Evolutionary conservation across 768 basidiomycete species (phyloP).

Genomic region (Asterophora parasitica): DNA sequence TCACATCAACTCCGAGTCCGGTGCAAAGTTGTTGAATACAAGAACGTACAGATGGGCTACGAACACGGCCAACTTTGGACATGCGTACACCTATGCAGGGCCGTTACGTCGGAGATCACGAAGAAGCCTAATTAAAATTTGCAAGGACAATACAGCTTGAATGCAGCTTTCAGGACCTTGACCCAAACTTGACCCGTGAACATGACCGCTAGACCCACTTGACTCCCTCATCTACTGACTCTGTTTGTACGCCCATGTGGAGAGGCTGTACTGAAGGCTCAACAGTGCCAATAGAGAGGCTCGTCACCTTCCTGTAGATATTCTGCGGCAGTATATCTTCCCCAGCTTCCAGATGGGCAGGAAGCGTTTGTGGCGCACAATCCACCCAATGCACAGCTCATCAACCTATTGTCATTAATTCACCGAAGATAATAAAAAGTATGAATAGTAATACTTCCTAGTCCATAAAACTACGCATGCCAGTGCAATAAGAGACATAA

Average conservation of each 20-base stretch:
- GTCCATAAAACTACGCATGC: constrained; percentile 5
- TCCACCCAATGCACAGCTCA: neutral
- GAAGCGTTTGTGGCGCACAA: no score
- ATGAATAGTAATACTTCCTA: constrained; percentile 2
- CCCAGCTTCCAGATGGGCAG: no score
- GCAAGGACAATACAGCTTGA: neutral
- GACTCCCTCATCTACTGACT: no score
- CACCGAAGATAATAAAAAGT: constrained; percentile 4
- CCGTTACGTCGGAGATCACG: neutral
- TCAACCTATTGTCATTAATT: constrained; percentile 10
- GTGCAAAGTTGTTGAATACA: neutral
- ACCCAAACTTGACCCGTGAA: no score
- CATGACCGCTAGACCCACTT: no score
- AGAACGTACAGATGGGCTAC: neutral
- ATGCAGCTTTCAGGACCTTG: no score
- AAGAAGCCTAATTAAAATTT: neutral
- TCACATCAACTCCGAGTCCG: neutral
- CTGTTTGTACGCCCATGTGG: no score
- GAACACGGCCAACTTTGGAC: no score
- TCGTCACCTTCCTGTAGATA: no score
- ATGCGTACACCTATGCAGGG: neutral
- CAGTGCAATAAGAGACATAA: constrained; percentile 1
- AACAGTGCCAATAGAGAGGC: no score
- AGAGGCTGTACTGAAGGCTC: no score
- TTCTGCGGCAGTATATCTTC: no score